A percentile compares a stretch with the other conserved stretches of the same genome.
phyloP scores from a whole-genome alignment of 257 asterid genomes.

The Solanum verrucosum region DNA sequence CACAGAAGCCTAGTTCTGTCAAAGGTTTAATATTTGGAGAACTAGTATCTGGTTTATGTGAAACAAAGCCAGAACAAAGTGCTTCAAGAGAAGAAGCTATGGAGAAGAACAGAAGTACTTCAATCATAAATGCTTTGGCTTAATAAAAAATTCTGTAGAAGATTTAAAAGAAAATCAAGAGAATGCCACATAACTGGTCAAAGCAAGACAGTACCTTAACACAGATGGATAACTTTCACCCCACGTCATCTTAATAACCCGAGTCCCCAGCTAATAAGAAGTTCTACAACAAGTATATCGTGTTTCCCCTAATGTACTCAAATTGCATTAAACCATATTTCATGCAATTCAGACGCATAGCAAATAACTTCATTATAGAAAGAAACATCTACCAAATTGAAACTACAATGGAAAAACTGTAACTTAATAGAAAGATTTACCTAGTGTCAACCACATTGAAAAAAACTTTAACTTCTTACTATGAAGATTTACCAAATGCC shows the following conservation, averaged over 20 bases:
- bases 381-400: not conserved
- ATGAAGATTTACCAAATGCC: not conserved
- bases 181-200: not conserved
- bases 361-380: not conserved
- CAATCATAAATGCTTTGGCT: not conserved
- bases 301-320: not conserved
- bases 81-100: no score
- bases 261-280: not conserved
- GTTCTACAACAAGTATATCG: not conserved
- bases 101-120: not conserved
- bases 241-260: not conserved
- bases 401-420: not conserved
- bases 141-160: no score
- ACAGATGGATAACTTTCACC: not conserved
- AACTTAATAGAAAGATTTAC: not conserved
- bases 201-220: not conserved
- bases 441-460: not conserved
- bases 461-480: not conserved
- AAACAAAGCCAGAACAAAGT: not conserved
- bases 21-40: not conserved
- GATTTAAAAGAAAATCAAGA: not conserved
- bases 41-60: not conserved
- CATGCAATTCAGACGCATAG: no score
- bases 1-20: not conserved
- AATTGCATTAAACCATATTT: not conserved